phyloP scores from a whole-genome alignment of 257 asterid genomes.

The Scutellaria galericulata region DNA sequence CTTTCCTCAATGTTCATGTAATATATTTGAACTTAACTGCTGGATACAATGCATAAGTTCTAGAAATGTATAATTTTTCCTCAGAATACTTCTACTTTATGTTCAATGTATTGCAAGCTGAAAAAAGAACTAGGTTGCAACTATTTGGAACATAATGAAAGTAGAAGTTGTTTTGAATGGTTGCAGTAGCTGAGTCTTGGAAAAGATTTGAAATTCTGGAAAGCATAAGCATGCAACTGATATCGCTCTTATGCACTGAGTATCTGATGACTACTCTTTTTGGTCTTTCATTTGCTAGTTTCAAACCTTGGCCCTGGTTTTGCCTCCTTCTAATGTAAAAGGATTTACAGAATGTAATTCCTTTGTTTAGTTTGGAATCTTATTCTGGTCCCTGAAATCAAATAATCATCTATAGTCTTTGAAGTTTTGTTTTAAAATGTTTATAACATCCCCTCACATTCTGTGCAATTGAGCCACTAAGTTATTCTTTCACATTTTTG shows the following conservation, averaged over 20 bases:
- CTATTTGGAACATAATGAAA: not conserved
- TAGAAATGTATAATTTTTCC: not conserved
- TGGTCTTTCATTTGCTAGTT: not conserved
- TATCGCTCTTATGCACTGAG: too few species aligned
- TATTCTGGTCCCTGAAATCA: too few species aligned
- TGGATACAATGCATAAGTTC: not conserved
- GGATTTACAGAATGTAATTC: not conserved
- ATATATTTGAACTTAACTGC: not conserved
- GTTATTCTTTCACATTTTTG: not conserved
- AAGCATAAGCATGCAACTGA: not conserved
- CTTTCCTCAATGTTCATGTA: not conserved
- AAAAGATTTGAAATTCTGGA: not conserved
- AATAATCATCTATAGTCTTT: not conserved
- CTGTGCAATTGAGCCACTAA: slow-evolving; percentile 6
- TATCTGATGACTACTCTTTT: not conserved
- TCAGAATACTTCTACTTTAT: not conserved
- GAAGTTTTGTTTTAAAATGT: not conserved
- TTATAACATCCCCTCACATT: too few species aligned
- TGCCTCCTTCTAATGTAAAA: not conserved
- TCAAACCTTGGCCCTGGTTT: not conserved
- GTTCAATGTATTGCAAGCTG: not conserved
- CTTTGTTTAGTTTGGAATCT: not conserved
- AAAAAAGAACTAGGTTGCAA: slow-evolving; percentile 8
- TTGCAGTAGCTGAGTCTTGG: not conserved
- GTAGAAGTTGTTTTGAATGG: not conserved